A percentile compares a stretch with the other conserved stretches of the same genome.
phyloP scores from a whole-genome alignment of 1,139 yeast species.

The Candida neerlandica region DNA sequence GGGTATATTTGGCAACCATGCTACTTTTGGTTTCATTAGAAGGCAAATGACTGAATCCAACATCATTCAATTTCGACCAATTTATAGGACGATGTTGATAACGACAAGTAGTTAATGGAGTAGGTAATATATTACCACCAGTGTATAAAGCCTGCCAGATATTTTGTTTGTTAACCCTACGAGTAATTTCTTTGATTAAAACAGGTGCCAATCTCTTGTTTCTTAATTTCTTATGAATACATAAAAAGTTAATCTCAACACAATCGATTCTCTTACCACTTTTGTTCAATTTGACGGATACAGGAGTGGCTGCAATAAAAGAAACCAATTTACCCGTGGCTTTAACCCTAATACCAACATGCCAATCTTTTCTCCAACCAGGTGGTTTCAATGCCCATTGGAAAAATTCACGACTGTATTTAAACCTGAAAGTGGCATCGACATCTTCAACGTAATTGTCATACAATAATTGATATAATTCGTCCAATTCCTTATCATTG shows the following conservation, averaged over 20 bases:
- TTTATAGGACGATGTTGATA: slow-evolving; percentile 93
- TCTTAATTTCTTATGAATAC: slow-evolving; percentile 91
- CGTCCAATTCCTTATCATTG: slow-evolving; percentile 58
- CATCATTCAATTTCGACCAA: slow-evolving; percentile 88
- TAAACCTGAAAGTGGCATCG: slow-evolving; percentile 89
- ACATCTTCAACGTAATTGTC: slow-evolving; percentile 94
- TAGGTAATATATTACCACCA: slow-evolving; percentile 88
- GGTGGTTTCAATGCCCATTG: slow-evolving; percentile 96
- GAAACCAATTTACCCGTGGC: slow-evolving; percentile 79
- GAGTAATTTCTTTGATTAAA: slow-evolving; percentile 88
- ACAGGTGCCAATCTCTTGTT: slow-evolving; percentile 95
- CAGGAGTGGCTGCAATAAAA: slow-evolving; percentile 89
- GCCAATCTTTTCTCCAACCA: slow-evolving; percentile 89
- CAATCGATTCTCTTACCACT: slow-evolving; percentile 53
- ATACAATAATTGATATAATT: slow-evolving; percentile 76
- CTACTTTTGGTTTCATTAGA: slow-evolving; percentile 72
- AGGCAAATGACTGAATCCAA: slow-evolving; percentile 85
- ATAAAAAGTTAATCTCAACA: slow-evolving; percentile 91
- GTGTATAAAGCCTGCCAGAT: slow-evolving; percentile 98
- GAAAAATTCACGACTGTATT: slow-evolving; percentile 80
- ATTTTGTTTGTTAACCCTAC: slow-evolving; percentile 80
- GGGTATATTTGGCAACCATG: slow-evolving; percentile 78
- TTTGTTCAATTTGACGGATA: slow-evolving; percentile 62
- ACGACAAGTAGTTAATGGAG: slow-evolving; percentile 88
- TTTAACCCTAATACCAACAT: slow-evolving; percentile 88